A percentile compares a stretch with the other conserved stretches of the same genome.
phyloP scores from a whole-genome alignment of 83 land plant genomes.

The Thuja plicata region DNA sequence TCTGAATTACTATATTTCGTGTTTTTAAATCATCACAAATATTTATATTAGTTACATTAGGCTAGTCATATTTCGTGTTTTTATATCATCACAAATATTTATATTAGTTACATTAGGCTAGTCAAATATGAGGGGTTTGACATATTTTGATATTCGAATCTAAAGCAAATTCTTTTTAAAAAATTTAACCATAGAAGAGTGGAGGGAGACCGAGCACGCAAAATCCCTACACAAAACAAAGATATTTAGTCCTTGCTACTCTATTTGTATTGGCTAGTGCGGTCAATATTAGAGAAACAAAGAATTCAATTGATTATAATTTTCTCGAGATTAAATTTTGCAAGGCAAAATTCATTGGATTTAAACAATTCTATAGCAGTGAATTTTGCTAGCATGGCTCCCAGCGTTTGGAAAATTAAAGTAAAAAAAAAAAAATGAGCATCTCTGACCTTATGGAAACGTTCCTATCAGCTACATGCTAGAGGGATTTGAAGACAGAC shows the following conservation, averaged over 20 bases:
- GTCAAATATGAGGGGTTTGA: too few species aligned
- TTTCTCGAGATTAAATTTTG: not conserved
- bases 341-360: not conserved
- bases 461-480: slow-evolving; percentile 66
- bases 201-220: too few species aligned
- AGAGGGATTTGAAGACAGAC: slow-evolving; percentile 52
- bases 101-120: too few species aligned
- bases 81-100: too few species aligned
- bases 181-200: too few species aligned
- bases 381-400: not conserved
- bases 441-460: slow-evolving; percentile 51
- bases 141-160: too few species aligned
- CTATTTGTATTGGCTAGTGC: not conserved
- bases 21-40: too few species aligned
- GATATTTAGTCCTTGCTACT: not conserved
- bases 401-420: not conserved
- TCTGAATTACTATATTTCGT: too few species aligned
- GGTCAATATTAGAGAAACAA: not conserved
- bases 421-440: not conserved
- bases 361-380: not conserved
- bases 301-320: not conserved
- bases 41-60: too few species aligned
- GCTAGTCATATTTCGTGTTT: too few species aligned
- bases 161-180: too few species aligned
- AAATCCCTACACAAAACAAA: too few species aligned